Evolutionary conservation across 257 asterid species (phyloP).

Genomic region (Fraxinus pennsylvanica): DNA sequence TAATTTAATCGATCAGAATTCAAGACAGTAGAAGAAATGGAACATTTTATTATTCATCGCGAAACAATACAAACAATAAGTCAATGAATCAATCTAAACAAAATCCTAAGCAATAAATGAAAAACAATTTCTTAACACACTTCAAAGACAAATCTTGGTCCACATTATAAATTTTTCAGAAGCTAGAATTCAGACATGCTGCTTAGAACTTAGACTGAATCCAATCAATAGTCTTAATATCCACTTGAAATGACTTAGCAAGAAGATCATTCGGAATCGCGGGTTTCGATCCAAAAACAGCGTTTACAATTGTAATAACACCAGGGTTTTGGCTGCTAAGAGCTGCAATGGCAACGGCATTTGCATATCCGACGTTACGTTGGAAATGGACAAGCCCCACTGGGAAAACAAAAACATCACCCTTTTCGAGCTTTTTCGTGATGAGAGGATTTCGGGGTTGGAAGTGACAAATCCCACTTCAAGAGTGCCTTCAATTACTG

Average conservation of each 20-base stretch:
- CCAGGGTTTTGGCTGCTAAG: constrained; percentile 51
- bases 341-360: constrained; percentile 38
- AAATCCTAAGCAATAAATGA: too few species aligned
- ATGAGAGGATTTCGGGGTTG: constrained; percentile 38
- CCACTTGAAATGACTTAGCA: constrained; percentile 43
- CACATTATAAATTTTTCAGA: not conserved
- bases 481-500: constrained; percentile 33
- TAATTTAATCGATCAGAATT: too few species aligned
- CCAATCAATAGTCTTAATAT: constrained; percentile 26
- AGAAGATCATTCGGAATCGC: constrained; percentile 38
- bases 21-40: too few species aligned
- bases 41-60: too few species aligned
- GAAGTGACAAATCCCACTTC: constrained; percentile 49
- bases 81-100: not conserved
- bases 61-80: not conserved
- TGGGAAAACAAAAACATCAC: constrained; percentile 49
- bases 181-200: not conserved
- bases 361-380: constrained; percentile 22
- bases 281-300: constrained; percentile 47
- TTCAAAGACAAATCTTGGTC: not conserved
- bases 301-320: constrained; percentile 32
- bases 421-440: constrained; percentile 27
- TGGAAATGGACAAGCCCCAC: constrained; percentile 48
- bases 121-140: not conserved
- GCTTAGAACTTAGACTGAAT: constrained; percentile 38